Conservation (phyloP, 139 green algal species). For the Asterochloris sp. region DNA sequence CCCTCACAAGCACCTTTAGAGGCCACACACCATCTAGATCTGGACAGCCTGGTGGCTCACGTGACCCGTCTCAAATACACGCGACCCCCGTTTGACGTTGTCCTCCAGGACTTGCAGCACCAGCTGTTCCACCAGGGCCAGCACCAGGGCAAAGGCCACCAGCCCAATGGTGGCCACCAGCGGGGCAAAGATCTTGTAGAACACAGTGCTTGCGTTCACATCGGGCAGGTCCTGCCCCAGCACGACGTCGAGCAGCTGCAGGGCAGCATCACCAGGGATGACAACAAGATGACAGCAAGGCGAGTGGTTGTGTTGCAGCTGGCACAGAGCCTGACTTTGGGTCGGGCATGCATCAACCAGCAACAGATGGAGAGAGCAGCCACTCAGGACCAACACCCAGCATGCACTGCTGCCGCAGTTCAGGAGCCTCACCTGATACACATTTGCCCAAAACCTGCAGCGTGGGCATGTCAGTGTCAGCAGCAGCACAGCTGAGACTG, state of each 20-base stretch:
- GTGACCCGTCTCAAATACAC: conserved; percentile 47
- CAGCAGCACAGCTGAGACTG: neutral
- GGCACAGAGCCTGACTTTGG: too few species aligned
- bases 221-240: conserved; percentile 22
- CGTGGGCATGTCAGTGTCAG: neutral
- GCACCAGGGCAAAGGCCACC: conserved; percentile 57
- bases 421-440: neutral
- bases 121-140: conserved; percentile 61
- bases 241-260: conserved; percentile 10
- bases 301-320: too few species aligned
- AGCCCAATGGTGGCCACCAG: conserved; percentile 39
- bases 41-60: neutral
- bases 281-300: too few species aligned
- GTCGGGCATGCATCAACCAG: too few species aligned
- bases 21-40: too few species aligned
- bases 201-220: neutral
- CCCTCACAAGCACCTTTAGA: too few species aligned
- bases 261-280: too few species aligned
- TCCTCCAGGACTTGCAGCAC: conserved; percentile 17
- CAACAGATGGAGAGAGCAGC: too few species aligned
- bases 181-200: conserved; percentile 18
- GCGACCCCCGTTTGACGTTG: conserved; percentile 33
- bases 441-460: neutral
- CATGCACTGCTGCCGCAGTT: neutral
- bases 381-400: too few species aligned